Percentiles rank a stretch among this genome's conserved stretches.
phyloP scores from a whole-genome alignment of 179 eudicot species.

The Spergularia azorica region DNA sequence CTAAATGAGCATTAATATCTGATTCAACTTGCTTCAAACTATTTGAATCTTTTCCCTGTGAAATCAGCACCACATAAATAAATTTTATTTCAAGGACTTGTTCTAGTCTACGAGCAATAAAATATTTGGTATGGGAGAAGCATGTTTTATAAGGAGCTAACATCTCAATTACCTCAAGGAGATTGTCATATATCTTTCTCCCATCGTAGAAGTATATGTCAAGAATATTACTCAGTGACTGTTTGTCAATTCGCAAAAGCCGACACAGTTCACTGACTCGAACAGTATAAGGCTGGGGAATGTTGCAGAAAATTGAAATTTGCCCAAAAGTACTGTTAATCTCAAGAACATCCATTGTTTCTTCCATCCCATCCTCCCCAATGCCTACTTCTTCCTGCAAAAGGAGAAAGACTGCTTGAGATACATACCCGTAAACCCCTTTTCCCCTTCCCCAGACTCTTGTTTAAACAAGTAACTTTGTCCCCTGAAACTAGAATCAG shows the following conservation, averaged over 20 bases:
- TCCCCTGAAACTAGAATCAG: too few relatives aligned
- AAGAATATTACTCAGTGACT: slow-evolving; percentile 72
- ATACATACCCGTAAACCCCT: too few relatives aligned
- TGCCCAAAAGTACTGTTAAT: slow-evolving; percentile 70
- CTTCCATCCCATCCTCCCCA: slow-evolving; percentile 63
- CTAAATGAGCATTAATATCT: slow-evolving; percentile 76
- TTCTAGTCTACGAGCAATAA: not conserved
- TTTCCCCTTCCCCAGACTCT: too few relatives aligned
- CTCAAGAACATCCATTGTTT: slow-evolving; percentile 51
- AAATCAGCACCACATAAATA: not conserved
- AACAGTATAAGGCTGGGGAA: slow-evolving; percentile 82
- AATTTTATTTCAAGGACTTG: not conserved
- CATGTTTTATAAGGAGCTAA: not conserved
- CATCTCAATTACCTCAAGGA: slow-evolving; percentile 61
- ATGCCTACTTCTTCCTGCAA: slow-evolving; percentile 75
- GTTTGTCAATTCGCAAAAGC: slow-evolving; percentile 86
- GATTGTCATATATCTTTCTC: slow-evolving; percentile 62
- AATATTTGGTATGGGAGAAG: too few relatives aligned
- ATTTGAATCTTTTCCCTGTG: slow-evolving; percentile 70
- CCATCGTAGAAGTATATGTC: slow-evolving; percentile 88
- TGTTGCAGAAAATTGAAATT: slow-evolving; percentile 77
- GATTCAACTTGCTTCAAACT: slow-evolving; percentile 73
- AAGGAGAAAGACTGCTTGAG: not conserved
- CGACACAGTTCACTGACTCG: slow-evolving; percentile 79
- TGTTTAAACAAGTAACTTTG: too few relatives aligned